Evolutionary conservation across 1,284 basidiomycete species (phyloP).

Genomic region (Sporisorium iseilematis-ciliati): DNA sequence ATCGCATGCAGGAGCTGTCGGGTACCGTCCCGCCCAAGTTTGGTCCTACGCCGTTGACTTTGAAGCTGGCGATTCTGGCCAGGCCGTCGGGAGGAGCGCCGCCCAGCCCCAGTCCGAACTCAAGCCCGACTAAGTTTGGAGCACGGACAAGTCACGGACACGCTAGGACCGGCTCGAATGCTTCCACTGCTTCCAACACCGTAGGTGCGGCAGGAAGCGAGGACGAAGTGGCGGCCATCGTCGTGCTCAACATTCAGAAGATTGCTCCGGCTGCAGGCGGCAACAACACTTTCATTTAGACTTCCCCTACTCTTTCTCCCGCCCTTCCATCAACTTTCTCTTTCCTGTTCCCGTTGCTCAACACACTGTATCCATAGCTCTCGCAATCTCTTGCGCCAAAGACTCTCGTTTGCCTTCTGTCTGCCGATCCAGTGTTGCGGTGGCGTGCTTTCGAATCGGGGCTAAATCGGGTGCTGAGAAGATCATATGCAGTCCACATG

Average conservation of each 20-base stretch:
- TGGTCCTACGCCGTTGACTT: slow-evolving; percentile 37
- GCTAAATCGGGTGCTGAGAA: slow-evolving; percentile 6
- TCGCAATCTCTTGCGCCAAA: neutral
- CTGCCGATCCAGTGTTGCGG: neutral
- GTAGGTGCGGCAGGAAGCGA: slow-evolving; percentile 18
- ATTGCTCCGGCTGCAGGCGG: slow-evolving; percentile 14
- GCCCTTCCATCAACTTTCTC: neutral
- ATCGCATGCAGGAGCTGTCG: slow-evolving; percentile 54
- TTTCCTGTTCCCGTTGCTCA: neutral
- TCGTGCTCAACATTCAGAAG: slow-evolving; percentile 41
- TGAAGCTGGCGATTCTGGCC: slow-evolving; percentile 45
- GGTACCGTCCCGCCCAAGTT: slow-evolving; percentile 59
- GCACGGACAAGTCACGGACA: slow-evolving; percentile 21
- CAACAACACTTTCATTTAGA: slow-evolving; percentile 14
- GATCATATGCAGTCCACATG: slow-evolving; percentile 29
- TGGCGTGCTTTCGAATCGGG: slow-evolving; percentile 9
- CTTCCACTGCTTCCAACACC: slow-evolving; percentile 19
- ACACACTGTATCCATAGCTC: slow-evolving; percentile 12
- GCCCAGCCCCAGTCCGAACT: slow-evolving; percentile 32
- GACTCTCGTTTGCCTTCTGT: slow-evolving; percentile 4
- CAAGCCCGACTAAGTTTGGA: slow-evolving; percentile 29
- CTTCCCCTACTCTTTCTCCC: neutral
- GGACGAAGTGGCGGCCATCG: slow-evolving; percentile 49
- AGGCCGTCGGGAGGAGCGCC: slow-evolving; percentile 22
- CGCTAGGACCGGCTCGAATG: slow-evolving; percentile 18